These are phyloP conservation scores for Limnomonas spitsbergensis DNA, from an alignment of 139 green algal species.

Conservation along the genomic window DNA sequence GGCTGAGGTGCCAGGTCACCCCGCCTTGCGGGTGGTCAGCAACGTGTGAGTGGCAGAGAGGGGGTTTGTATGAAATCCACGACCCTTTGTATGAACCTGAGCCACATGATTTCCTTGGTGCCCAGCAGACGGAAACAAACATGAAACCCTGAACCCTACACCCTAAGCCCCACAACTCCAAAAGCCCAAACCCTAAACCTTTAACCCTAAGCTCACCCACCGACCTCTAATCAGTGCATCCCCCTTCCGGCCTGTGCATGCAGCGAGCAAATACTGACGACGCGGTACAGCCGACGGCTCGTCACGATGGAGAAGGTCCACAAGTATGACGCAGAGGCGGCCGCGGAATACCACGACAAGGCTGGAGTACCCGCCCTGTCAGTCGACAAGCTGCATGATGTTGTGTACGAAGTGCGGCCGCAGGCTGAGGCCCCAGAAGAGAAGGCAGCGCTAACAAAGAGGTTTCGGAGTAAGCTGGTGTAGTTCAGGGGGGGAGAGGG, in stretches of 20 bases:
- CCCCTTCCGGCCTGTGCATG: constrained; percentile 1
- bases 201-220: no score
- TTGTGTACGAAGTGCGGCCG: constrained; percentile 3
- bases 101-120: no score
- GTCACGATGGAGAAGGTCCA: constrained; percentile 80
- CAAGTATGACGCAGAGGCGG: constrained; percentile 28
- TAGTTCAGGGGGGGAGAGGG: no score
- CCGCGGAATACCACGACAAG: constrained; percentile 16
- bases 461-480: background rate
- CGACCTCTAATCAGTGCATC: no score
- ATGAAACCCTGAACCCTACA: no score
- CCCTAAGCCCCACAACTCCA: no score
- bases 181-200: no score
- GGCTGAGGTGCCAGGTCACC: constrained; percentile 69
- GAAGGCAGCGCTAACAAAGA: background rate
- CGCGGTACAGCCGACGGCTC: constrained; percentile 79
- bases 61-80: background rate
- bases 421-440: background rate
- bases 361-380: background rate
- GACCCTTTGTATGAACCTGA: no score
- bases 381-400: constrained; percentile 9
- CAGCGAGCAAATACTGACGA: constrained; percentile 80
- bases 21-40: constrained; percentile 49
- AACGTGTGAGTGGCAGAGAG: constrained; percentile 28
- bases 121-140: no score